Conservation (phyloP, 2,329 filamentous ascomycete species). For the Dothiorella sarmentorum region DNA sequence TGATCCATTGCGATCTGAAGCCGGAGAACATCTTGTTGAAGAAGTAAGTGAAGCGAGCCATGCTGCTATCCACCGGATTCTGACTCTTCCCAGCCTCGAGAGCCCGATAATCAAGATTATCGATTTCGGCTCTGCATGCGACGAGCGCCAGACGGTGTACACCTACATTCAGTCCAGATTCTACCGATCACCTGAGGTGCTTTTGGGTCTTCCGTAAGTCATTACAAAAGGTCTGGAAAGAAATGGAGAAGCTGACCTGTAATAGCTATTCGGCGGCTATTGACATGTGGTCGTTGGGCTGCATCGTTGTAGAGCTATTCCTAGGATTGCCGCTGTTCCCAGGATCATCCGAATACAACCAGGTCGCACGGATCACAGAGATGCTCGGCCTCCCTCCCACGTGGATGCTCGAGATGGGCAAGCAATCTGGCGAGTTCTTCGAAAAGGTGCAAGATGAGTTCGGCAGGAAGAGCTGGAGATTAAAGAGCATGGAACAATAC, state of each 20-base stretch:
- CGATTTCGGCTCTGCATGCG: slow-evolving; percentile 97
- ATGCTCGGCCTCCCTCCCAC: slow-evolving; percentile 96
- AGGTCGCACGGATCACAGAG: slow-evolving; percentile 93
- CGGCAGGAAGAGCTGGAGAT: slow-evolving; percentile 80
- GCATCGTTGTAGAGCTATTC: slow-evolving; percentile 97
- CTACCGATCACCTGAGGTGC: slow-evolving; percentile 92
- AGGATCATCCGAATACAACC: slow-evolving; percentile 97
- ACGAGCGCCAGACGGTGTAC: slow-evolving; percentile 97
- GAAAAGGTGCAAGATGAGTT: slow-evolving; percentile 92
- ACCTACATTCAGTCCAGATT: slow-evolving; percentile 99
- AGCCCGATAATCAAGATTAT: slow-evolving; percentile 99
- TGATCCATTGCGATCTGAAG: slow-evolving; percentile 98
- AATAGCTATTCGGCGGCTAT: slow-evolving; percentile 87
- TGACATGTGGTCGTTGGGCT: slow-evolving; percentile 99
- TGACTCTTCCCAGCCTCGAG: slow-evolving; percentile 60
- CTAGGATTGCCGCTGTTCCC: slow-evolving; percentile 91
- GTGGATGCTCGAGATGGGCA: slow-evolving; percentile 99
- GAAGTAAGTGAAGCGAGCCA: slow-evolving; percentile 56
- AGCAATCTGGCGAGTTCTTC: slow-evolving; percentile 95
- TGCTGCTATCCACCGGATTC: not conserved
- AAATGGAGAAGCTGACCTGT: slow-evolving; percentile 4
- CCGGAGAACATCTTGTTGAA: slow-evolving; percentile 97
- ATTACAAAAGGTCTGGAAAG: not conserved
- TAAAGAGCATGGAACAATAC: slow-evolving; percentile 98
- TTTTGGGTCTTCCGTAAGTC: slow-evolving; percentile 76